Conservation (phyloP, 2,329 filamentous ascomycete species). For the Xylaria sp. region DNA sequence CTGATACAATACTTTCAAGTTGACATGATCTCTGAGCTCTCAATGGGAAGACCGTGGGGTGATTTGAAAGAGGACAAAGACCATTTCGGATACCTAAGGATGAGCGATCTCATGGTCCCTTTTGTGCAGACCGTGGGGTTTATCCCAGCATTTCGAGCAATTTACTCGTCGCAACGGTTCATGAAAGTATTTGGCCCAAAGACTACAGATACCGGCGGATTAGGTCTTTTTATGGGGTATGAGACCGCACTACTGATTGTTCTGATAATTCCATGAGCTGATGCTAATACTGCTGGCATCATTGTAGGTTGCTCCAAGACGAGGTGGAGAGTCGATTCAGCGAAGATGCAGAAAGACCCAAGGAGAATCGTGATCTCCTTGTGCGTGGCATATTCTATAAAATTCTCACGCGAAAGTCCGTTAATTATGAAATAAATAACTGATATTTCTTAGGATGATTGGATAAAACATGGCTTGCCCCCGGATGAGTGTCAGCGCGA, state of each 20-base stretch:
- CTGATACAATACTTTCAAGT: constrained; percentile 44
- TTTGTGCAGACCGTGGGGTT: constrained; percentile 33
- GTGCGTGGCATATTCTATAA: background rate
- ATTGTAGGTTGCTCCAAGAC: constrained; percentile 21
- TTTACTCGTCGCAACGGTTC: constrained; percentile 40
- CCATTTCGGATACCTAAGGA: constrained; percentile 41
- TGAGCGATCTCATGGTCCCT: constrained; percentile 34
- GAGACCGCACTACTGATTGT: background rate
- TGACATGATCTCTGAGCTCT: constrained; percentile 42
- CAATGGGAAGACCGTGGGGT: constrained; percentile 42
- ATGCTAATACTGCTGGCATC: background rate
- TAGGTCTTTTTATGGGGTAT: constrained; percentile 42
- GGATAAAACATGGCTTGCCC: constrained; percentile 22
- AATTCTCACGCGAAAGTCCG: background rate
- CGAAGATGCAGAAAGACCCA: background rate
- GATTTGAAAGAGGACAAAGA: constrained; percentile 42
- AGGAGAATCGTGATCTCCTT: constrained; percentile 15
- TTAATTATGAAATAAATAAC: background rate
- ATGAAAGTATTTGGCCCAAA: constrained; percentile 41
- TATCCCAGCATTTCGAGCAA: constrained; percentile 35
- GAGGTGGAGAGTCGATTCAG: constrained; percentile 24
- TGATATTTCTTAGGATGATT: constrained; percentile 22
- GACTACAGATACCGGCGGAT: constrained; percentile 40
- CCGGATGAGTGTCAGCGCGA: constrained; percentile 28
- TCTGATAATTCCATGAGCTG: background rate